Percentiles rank a stretch among this genome's conserved stretches.
Conservation (phyloP, 2,329 filamentous ascomycete genomes). For the Botrytis pseudocinerea region DNA sequence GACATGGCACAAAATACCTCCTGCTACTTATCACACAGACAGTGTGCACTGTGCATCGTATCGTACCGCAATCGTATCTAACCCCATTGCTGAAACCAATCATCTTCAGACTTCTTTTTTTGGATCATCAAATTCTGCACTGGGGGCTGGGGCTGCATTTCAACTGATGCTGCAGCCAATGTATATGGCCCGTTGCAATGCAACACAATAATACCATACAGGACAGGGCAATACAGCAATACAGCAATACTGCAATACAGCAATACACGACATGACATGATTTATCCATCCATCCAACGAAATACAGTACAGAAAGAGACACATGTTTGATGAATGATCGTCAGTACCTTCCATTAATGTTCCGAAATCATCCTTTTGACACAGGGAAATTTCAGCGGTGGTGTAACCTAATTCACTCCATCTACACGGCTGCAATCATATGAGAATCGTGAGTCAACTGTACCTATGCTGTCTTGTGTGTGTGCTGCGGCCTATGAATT, state of each 20-base stretch:
- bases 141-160: background rate
- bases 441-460: background rate
- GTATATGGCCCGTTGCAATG: background rate
- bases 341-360: background rate
- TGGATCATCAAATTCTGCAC: background rate
- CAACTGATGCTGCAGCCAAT: background rate
- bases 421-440: background rate
- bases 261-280: background rate
- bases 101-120: background rate
- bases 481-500: background rate
- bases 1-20: no score
- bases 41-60: background rate
- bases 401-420: background rate
- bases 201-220: background rate
- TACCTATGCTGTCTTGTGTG: background rate
- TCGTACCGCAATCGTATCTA: background rate
- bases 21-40: background rate
- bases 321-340: background rate
- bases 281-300: background rate
- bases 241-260: background rate
- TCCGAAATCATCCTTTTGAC: background rate
- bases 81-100: background rate
- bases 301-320: background rate
- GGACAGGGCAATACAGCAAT: background rate
- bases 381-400: background rate